Evolutionary conservation across 2,329 filamentous ascomycete species (phyloP).

Genomic region (Apiospora phragmitis): DNA sequence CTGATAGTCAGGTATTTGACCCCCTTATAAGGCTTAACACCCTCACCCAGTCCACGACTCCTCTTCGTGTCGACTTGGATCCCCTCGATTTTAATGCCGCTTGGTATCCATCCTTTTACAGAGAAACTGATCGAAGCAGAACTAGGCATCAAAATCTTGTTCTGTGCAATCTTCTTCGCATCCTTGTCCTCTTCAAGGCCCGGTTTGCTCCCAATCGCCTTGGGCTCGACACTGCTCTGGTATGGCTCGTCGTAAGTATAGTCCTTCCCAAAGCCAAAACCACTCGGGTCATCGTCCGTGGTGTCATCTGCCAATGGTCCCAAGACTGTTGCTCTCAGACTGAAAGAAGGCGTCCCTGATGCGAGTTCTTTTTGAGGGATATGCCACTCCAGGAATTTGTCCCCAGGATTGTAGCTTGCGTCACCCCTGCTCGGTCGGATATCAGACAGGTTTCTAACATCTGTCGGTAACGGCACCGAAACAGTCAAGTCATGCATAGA

Average conservation of each 20-base stretch:
- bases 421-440: conserved; percentile 81
- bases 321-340: conserved; percentile 77
- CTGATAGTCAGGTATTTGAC: conserved; percentile 92
- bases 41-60: conserved; percentile 81
- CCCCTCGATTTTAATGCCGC: conserved; percentile 67
- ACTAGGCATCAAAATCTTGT: conserved; percentile 77
- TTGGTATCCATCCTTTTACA: conserved; percentile 68
- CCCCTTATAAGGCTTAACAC: conserved; percentile 93
- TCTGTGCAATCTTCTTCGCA: conserved; percentile 61
- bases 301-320: conserved; percentile 57
- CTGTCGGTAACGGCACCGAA: conserved; percentile 74
- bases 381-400: conserved; percentile 77
- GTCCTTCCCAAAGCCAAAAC: conserved; percentile 52
- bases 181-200: conserved; percentile 48
- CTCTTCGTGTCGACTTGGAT: conserved; percentile 72
- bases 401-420: conserved; percentile 75
- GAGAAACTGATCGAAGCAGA: conserved; percentile 74
- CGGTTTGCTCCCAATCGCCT: conserved; percentile 31
- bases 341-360: conserved; percentile 66
- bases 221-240: conserved; percentile 44
- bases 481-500: conserved; percentile 76
- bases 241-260: conserved; percentile 59
- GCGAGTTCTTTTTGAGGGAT: conserved; percentile 76
- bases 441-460: conserved; percentile 81
- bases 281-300: conserved; percentile 48